phyloP scores from a whole-genome alignment of 2,329 filamentous ascomycete species.

The Elsinoe necatrix region DNA sequence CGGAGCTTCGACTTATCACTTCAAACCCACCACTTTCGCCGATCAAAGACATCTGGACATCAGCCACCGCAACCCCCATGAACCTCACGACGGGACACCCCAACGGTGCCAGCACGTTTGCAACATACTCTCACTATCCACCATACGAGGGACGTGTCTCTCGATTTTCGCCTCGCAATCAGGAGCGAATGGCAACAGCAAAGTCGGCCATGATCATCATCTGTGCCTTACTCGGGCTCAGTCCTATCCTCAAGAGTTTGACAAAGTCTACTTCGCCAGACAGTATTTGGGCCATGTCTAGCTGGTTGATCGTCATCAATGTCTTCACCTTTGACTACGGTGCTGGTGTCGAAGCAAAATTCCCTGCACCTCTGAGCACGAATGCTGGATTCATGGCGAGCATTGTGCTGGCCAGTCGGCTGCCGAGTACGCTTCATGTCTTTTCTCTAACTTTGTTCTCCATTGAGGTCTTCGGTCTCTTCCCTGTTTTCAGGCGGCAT shows the following conservation, averaged over 20 bases:
- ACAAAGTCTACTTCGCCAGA: constrained; percentile 86
- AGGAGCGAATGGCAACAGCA: constrained; percentile 65
- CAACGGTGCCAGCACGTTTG: constrained; percentile 36
- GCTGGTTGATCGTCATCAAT: constrained; percentile 87
- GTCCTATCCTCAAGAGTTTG: constrained; percentile 92
- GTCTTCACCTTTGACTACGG: constrained; percentile 98
- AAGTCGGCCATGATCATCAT: constrained; percentile 93
- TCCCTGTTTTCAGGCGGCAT: constrained; percentile 93
- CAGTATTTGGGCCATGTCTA: constrained; percentile 95
- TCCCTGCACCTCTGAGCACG: constrained; percentile 72
- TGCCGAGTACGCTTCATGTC: constrained; percentile 85
- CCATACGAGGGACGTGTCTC: constrained; percentile 32
- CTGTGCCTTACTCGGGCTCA: constrained; percentile 81
- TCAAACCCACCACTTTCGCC: constrained; percentile 21
- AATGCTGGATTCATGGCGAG: constrained; percentile 96
- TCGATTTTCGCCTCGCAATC: constrained; percentile 46
- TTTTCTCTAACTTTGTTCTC: constrained; percentile 93
- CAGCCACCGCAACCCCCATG: constrained; percentile 18
- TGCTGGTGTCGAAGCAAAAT: constrained; percentile 53
- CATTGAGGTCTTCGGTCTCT: constrained; percentile 94
- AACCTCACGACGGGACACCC: constrained; percentile 21
- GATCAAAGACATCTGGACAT: constrained; percentile 24
- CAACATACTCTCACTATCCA: constrained; percentile 28
- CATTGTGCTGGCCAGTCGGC: constrained; percentile 81
- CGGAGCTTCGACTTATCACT: constrained; percentile 31